Base-by-base conservation (phyloP, 2,329 filamentous ascomycete genomes). In the Xenosphaeropsis pyriputrescens region DNA sequence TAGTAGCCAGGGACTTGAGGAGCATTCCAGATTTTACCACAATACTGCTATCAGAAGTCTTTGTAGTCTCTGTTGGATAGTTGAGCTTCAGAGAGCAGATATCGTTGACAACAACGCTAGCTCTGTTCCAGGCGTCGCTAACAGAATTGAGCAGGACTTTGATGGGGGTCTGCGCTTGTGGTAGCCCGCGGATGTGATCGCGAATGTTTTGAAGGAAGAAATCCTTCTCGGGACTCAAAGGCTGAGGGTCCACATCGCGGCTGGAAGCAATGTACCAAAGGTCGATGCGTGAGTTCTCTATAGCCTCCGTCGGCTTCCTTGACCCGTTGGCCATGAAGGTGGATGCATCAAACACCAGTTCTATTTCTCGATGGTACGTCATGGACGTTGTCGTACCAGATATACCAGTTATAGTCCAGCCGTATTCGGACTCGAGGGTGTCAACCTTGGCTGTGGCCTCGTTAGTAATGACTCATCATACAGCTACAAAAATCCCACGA, bases 121-220 rank as follows among this genome's bases (percentile, higher is more conserved):
- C 78, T 38, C 67, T 71, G 41, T 78, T 69, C 84, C 84, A 91
- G 7, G 70, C 71, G 2, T 54, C 58, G 44, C 70, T 68, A 32
- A 86, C 70, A 13, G 72, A 60, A 4, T 53, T 47, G 13, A 89
- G 64, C 18, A 89, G 62, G 26, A 65, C 61, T 13, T 65, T 63
- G 18, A 79, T 61, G 36, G 63, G 63, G 0, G 71, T 79, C 35
- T 65, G 60, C 39, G 64, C 61, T 52, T 79, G 78, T 11, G 66
- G 61, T 32, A 85, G 57, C 1, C 64, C 69, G 35, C 79, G 73
- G 32, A 84, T 61, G 40, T 79, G 70, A 40, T 82, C 77, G 32
- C 77, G 70, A 41, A 88, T 75, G 48, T 75, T 72, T 49, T 82
- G 72, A 6, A 89, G 60, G 53, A 86, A 84, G 59, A 88, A 88